phyloP scores from a whole-genome alignment of 306 rosid genomes.

The Cucumis hystrix region DNA sequence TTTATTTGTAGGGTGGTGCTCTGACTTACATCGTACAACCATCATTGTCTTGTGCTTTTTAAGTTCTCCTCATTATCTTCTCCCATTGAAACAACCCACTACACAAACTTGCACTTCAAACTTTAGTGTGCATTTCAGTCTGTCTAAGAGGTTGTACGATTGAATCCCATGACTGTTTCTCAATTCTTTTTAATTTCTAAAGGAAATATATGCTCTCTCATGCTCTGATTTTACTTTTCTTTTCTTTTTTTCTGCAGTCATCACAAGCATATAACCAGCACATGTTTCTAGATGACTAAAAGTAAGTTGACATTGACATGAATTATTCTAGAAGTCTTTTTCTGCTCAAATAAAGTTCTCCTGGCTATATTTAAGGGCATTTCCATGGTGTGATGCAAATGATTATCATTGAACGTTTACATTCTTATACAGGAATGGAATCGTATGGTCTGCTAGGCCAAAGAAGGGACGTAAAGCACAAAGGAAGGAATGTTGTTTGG shows the following conservation, averaged over 20 bases:
- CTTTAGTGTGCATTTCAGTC: not conserved
- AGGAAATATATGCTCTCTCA: not conserved
- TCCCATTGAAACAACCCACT: not conserved
- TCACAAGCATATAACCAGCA: not conserved
- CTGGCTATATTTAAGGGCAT: not conserved
- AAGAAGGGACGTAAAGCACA: conserved; percentile 57
- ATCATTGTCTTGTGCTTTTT: not conserved
- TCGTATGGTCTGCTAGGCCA: conserved; percentile 45
- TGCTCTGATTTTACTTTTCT: not conserved
- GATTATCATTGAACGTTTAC: not conserved
- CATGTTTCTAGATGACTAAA: conserved; percentile 2
- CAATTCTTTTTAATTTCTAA: not conserved
- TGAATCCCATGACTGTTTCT: not conserved
- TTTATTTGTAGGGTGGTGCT: not conserved
- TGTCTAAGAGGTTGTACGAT: not conserved
- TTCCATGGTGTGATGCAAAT: not conserved
- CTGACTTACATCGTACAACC: not conserved
- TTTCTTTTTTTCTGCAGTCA: not conserved
- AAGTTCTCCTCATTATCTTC: not conserved
- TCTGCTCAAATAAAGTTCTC: not conserved
- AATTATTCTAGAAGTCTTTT: not conserved
- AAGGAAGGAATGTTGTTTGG: conserved; percentile 83
- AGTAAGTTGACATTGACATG: not conserved
- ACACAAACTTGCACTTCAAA: not conserved
- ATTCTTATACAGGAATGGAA: conserved; percentile 40